These are phyloP conservation scores for Boletus semigastroideus DNA, from an alignment of 1,284 basidiomycete species.

Conservation along the genomic window DNA sequence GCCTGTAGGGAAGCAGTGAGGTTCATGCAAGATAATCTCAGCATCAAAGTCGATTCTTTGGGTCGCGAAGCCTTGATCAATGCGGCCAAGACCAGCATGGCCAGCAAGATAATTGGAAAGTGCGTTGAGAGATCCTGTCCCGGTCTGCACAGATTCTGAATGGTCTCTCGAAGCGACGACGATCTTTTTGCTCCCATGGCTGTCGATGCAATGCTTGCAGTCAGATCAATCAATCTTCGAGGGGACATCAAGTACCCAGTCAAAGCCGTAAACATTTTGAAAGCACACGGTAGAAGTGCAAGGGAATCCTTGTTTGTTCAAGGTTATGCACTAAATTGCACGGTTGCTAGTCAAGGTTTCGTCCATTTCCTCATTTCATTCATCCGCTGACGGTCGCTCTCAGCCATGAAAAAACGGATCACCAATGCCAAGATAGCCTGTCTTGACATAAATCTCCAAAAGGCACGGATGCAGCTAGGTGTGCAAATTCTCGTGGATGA, in stretches of 20 bases:
- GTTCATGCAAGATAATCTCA: constrained; percentile 97
- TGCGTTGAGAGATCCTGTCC: constrained; percentile 35
- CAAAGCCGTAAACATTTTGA: constrained; percentile 99
- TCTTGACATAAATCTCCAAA: constrained; percentile 97
- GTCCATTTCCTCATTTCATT: not conserved
- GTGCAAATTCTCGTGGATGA: constrained; percentile 98
- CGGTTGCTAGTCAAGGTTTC: constrained; percentile 94
- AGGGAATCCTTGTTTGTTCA: constrained; percentile 94
- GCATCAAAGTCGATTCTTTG: constrained; percentile 90
- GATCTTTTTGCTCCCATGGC: constrained; percentile 98
- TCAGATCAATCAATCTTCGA: constrained; percentile 91
- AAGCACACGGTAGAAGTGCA: constrained; percentile 96
- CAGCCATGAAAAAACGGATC: constrained; percentile 98
- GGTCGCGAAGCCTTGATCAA: constrained; percentile 94
- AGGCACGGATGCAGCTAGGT: constrained; percentile 96
- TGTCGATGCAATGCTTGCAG: constrained; percentile 98
- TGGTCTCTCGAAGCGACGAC: constrained; percentile 79
- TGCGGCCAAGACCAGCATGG: constrained; percentile 98
- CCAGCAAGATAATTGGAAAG: constrained; percentile 98
- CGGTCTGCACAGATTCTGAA: constrained; percentile 6
- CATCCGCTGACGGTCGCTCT: constrained; percentile 3
- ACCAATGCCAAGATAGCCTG: constrained; percentile 96
- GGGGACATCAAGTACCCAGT: constrained; percentile 99
- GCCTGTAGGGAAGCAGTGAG: constrained; percentile 98
- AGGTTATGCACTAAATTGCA: constrained; percentile 98